Percentiles rank a stretch among this genome's conserved stretches.
These are phyloP conservation scores for Dryadomyces quercus-mongolicae DNA, from an alignment of 2,329 filamentous ascomycete species.

Conservation along the genomic window DNA sequence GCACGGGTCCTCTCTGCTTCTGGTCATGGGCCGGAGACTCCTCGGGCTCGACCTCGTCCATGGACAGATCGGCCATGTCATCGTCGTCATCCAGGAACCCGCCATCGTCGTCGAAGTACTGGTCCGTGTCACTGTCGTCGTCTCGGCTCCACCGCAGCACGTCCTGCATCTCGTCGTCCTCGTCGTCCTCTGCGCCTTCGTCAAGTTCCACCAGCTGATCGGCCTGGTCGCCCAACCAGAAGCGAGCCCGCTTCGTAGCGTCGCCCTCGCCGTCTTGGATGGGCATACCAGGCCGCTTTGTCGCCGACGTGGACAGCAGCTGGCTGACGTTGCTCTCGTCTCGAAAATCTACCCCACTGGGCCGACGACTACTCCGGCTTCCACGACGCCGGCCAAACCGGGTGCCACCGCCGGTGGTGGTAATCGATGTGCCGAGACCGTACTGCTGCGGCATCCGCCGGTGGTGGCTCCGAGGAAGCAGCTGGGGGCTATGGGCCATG, in stretches of 20 bases:
- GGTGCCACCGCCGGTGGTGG: conserved; percentile 3
- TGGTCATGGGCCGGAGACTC: conserved; percentile 19
- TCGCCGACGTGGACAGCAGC: conserved; percentile 1
- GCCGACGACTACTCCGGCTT: conserved; percentile 6
- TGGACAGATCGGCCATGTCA: conserved; percentile 16
- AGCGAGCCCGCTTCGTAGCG: conserved; percentile 70
- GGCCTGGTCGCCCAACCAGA: conserved; percentile 69
- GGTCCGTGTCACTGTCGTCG: conserved; percentile 44
- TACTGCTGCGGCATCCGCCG: conserved; percentile 7
- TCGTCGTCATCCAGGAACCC: conserved; percentile 35
- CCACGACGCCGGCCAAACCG: conserved; percentile 8
- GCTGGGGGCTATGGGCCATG: conserved; percentile 48
- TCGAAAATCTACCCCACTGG: conserved; percentile 1
- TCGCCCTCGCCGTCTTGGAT: conserved; percentile 23
- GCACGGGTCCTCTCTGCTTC: conserved; percentile 29
- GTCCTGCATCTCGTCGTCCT: conserved; percentile 36
- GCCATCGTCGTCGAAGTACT: conserved; percentile 32
- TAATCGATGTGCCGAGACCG: conserved; percentile 5
- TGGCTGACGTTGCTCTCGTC: neutral
- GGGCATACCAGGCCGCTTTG: conserved; percentile 11
- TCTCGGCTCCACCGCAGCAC: conserved; percentile 45
- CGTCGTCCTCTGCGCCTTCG: conserved; percentile 36
- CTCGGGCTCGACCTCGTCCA: conserved; percentile 29
- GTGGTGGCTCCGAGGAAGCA: conserved; percentile 20
- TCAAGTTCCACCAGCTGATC: conserved; percentile 30